Evolutionary conservation across 2,329 filamentous ascomycete species (phyloP).

Genomic region (Venturia aucupariae): DNA sequence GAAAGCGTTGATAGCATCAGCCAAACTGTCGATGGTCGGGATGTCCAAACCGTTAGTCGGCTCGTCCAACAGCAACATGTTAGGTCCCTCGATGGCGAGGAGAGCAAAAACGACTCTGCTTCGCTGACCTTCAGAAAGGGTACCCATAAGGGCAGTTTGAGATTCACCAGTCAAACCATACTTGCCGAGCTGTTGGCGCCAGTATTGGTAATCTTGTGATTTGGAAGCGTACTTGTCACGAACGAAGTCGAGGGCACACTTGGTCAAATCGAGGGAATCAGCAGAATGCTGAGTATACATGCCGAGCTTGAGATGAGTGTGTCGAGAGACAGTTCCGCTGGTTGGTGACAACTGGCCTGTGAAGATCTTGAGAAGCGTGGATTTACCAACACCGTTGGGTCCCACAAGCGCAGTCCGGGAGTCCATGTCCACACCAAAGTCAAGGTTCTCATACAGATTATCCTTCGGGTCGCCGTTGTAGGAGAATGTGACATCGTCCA

Average conservation of each 20-base stretch:
- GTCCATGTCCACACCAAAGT: constrained; percentile 99
- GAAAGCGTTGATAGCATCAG: constrained; percentile 94
- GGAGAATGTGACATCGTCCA: constrained; percentile 95
- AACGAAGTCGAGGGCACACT: constrained; percentile 95
- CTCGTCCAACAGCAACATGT: constrained; percentile 97
- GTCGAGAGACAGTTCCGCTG: constrained; percentile 69
- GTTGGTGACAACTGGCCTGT: constrained; percentile 88
- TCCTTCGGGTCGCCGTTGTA: constrained; percentile 86
- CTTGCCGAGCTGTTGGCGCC: constrained; percentile 91
- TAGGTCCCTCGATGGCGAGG: constrained; percentile 87
- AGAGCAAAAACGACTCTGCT: constrained; percentile 96
- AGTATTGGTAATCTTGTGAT: constrained; percentile 98
- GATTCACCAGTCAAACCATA: constrained; percentile 90
- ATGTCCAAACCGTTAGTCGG: constrained; percentile 99
- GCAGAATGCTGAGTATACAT: constrained; percentile 98
- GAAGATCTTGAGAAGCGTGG: constrained; percentile 90
- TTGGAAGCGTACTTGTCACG: constrained; percentile 85
- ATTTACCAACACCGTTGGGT: constrained; percentile 98
- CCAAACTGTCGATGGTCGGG: constrained; percentile 93
- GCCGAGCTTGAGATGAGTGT: constrained; percentile 97
- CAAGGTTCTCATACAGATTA: constrained; percentile 91
- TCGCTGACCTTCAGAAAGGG: constrained; percentile 94
- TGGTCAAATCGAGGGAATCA: constrained; percentile 95
- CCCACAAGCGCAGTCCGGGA: constrained; percentile 93
- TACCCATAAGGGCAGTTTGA: constrained; percentile 96